Conservation (phyloP, 2,329 filamentous ascomycete genomes). For the Phaeosphaeriaceae sp. region DNA sequence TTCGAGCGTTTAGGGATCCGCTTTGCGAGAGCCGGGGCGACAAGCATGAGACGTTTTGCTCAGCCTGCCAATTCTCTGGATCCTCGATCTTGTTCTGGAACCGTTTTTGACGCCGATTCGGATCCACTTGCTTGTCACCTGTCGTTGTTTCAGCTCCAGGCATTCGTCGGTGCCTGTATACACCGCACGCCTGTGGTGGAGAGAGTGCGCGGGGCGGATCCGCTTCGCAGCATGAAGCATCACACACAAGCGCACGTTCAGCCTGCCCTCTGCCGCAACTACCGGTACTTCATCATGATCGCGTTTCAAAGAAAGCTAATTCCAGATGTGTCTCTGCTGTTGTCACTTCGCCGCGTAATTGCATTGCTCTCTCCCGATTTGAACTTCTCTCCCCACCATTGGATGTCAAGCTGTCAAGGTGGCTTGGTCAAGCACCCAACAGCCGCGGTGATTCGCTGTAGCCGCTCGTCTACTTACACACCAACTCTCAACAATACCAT, state of each 20-base stretch:
- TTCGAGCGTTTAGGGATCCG: constrained; percentile 11
- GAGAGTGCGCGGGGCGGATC: constrained; percentile 7
- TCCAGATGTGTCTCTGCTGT: background rate
- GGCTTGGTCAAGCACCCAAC: background rate
- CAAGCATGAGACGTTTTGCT: constrained; percentile 22
- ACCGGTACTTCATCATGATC: background rate
- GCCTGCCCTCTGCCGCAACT: background rate
- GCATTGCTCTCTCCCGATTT: background rate
- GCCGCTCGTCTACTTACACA: background rate
- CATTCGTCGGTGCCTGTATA: constrained; percentile 1
- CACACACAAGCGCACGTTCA: constrained; percentile 6
- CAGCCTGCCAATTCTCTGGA: constrained; percentile 12
- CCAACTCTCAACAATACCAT: background rate
- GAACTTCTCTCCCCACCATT: background rate
- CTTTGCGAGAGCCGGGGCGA: constrained; percentile 16
- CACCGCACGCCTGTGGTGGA: constrained; percentile 2
- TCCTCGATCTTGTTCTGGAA: constrained; percentile 24
- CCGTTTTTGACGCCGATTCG: constrained; percentile 14
- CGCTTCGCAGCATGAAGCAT: constrained; percentile 9
- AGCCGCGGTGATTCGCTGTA: background rate
- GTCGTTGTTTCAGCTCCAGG: constrained; percentile 21
- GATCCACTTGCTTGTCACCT: constrained; percentile 31
- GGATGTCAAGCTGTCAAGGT: background rate
- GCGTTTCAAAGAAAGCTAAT: background rate
- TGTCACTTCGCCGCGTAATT: background rate